Base-by-base conservation (phyloP, 768 basidiomycete genomes). In the Calocera cornea region DNA sequence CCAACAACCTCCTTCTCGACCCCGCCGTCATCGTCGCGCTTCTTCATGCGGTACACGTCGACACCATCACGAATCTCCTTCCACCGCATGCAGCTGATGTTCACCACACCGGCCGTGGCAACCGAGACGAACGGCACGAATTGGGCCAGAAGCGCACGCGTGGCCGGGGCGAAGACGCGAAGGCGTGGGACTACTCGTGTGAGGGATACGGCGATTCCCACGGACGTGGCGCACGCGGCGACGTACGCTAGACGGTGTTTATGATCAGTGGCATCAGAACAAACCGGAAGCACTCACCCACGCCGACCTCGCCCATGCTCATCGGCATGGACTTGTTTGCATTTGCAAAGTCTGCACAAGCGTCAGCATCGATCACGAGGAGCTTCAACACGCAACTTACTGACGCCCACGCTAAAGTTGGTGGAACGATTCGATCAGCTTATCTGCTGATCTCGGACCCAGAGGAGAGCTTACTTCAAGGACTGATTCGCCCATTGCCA, bases 31-130 rank as follows among this genome's bases (percentile, higher is more conserved):
- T 47, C 44, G 65, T 67, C 73, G 73, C 64, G 72, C 72, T 63
- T 75, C 74, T 16, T 67, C 33, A 34, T 34, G 1, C 70, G 74
- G 73, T 70, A 76, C 7, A 75, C 71, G 33, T 72, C 69, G 49
- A 75, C 70, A 40, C 78, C 79, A 34, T 79, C 78, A 14, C 76
- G 69, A 72, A 79, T 78, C 71, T 80, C 79, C 67, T 80, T 80
- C 78, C 78, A 77, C 27, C 71, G 41, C 68, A 72, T 69, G 17
- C 67, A 22, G 16, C 73, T 75, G 67, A 73, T 77, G 73, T 79
- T 79, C 67, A 79, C 79, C 47, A 77, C 73, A 14, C 79, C 79
- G 17, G 79, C 79, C 31, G 72, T 73, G 2, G 78, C 79, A 5
- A 80, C 79, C 40, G 75, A 74, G 2, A 73, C 78, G 66, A 80